Evolutionary conservation across 495 filamentous ascomycete genomes (phyloP).

Genomic region (Emericellopsis terricola): DNA sequence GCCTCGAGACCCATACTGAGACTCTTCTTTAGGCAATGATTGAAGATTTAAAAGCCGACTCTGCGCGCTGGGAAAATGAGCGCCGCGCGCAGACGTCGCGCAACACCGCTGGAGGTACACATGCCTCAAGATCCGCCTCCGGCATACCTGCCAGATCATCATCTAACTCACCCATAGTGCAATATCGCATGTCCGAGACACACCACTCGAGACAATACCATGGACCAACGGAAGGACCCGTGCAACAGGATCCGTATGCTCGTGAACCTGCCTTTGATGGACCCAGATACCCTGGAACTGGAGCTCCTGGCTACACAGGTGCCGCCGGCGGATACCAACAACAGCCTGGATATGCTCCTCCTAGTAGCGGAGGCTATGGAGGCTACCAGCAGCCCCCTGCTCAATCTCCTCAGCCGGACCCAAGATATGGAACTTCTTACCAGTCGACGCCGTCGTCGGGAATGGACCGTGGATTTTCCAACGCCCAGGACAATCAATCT

Average conservation of each 20-base stretch:
- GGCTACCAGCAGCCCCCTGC: slow-evolving; percentile 4
- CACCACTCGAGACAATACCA: slow-evolving; percentile 32
- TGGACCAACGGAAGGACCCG: slow-evolving; percentile 19
- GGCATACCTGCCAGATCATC: slow-evolving; percentile 11
- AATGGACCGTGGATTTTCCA: too few species aligned
- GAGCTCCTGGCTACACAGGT: slow-evolving; percentile 15
- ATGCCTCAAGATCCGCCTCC: slow-evolving; percentile 32
- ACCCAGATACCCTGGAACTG: slow-evolving; percentile 19
- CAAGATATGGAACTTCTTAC: slow-evolving; percentile 8
- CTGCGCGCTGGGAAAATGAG: slow-evolving; percentile 63
- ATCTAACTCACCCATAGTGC: slow-evolving; percentile 38
- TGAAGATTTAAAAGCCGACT: slow-evolving; percentile 68
- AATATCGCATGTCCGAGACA: slow-evolving; percentile 31
- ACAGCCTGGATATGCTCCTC: slow-evolving; percentile 5
- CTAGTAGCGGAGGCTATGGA: slow-evolving; percentile 7
- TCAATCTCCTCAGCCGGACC: slow-evolving; percentile 2
- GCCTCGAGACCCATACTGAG: slow-evolving; percentile 7
- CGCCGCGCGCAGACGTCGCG: slow-evolving; percentile 29
- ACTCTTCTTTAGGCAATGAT: slow-evolving; percentile 54
- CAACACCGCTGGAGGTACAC: slow-evolving; percentile 36
- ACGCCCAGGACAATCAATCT: too few species aligned
- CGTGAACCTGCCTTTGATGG: slow-evolving; percentile 8
- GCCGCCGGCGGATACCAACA: slow-evolving; percentile 8
- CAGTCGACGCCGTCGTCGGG: too few species aligned
- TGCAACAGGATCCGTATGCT: slow-evolving; percentile 11